Evolutionary conservation across 2,329 filamentous ascomycete species (phyloP), one percentile per base, ranked within the genome.

Genomic region (Beauveria varroae): DNA sequence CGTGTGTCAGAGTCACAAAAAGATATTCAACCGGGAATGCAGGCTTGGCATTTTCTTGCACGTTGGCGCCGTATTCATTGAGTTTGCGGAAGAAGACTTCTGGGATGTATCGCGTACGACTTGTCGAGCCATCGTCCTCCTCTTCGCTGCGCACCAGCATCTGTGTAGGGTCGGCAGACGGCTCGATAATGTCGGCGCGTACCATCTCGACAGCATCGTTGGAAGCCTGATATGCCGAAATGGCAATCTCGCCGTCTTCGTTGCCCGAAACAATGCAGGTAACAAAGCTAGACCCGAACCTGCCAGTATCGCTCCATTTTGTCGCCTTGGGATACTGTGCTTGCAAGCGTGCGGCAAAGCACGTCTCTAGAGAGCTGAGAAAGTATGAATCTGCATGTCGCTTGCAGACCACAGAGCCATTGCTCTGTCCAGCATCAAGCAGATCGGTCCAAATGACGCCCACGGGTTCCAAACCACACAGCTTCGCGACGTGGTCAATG

Each of bases 191-290:
- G 68, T 98, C 91, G 44, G 95, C 93, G 64, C 90, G 84, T 28
- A 96, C 91, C 95, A 99, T 99, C 74, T 99, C 95, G 5, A 97
- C 92, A 0, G 93, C 92, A 18, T 95, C 89, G 67, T 97, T 96
- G 1, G 93, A 96, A 65, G 91, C 93, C 74, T 99, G 95, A 70
- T 98, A 99, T 0, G 93, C 87, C 4, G 91, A 90, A 64, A 99
- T 90, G 20, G 87, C 83, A 66, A 99, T 98, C 65, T 92, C 87
- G 60, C 93, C 91, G 54, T 90, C 81, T 65, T 95, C 90, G 68
- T 98, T 93, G 52, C 93, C 93, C n/a, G 91, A 93, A 63, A 99
- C 83, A 49, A 99, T 86, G 73, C 95, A 99, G 0, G 95, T 98
- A 53, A 99, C 93, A 72, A 98, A 98, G 71, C 96, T 95, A 54